Percentiles rank a stretch among this genome's conserved stretches.
These are phyloP conservation scores for Somion occarium DNA, from an alignment of 1,284 basidiomycete genomes.

Conservation along the genomic window DNA sequence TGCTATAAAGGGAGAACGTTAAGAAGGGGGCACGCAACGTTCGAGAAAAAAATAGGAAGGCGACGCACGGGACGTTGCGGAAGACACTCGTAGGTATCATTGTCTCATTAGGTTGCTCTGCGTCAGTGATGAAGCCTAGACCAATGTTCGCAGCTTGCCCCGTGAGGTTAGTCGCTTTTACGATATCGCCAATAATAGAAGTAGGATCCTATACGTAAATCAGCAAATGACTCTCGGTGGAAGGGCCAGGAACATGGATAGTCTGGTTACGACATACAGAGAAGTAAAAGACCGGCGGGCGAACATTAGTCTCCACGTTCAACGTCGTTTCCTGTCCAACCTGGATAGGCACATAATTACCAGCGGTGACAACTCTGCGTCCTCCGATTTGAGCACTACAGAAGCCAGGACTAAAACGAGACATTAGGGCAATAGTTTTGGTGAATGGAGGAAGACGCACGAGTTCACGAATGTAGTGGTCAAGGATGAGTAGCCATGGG, in stretches of 20 bases:
- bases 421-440: not conserved
- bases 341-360: constrained; percentile 1
- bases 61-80: constrained; percentile 8
- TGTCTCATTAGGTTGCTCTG: constrained; percentile 4
- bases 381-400: not conserved
- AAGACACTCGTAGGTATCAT: constrained; percentile 6
- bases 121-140: constrained; percentile 10
- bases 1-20: not conserved
- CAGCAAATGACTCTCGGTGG: not conserved
- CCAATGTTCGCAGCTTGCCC: constrained; percentile 7
- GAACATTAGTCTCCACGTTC: not conserved
- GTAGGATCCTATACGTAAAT: constrained; percentile 3
- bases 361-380: not conserved
- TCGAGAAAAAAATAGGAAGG: not conserved
- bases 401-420: not conserved
- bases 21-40: not conserved
- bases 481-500: not conserved
- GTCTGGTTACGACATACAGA: constrained; percentile 1
- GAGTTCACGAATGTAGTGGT: not conserved
- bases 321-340: constrained; percentile 2
- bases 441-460: not conserved
- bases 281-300: constrained; percentile 1
- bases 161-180: constrained; percentile 5
- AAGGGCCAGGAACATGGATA: too few species aligned
- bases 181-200: not conserved